Base-by-base conservation (phyloP, 768 basidiomycete species). In the Hirschioporus abietinus region DNA sequence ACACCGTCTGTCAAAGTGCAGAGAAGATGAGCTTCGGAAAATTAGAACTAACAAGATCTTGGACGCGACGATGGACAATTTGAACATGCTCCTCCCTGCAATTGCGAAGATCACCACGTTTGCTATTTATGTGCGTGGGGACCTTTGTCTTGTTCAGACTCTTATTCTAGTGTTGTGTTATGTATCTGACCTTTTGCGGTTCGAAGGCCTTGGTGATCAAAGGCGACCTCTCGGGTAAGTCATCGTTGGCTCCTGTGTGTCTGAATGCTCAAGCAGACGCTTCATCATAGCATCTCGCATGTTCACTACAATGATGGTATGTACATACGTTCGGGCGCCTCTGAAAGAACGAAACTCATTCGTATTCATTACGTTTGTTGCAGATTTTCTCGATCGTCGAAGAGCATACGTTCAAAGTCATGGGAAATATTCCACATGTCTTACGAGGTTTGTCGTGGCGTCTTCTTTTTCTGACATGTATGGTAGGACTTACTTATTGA, bases 71-170 rank as follows among this genome's bases (percentile, higher is more conserved):
- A 25, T 61, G 60, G 30, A 61, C 17, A 61, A 25, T 15, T 24
- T 34, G 25, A 61, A 61, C 30, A 15, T 15, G 15, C 24, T 61
- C 5, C 24, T 91, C 60, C 90, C 91, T 0, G 73, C 90, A 7
- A 42, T 84, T 0, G 86, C 84, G 30, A 92, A 91, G 90, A 71
- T 88, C 52, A 80, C 83, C 18, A 87, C 88, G 1, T 92, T 85
- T 70, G 79, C 82, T 1, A 79, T 84, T 9, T 91, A 87, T 67
- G 81, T 88, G 76, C 64, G 84, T 73, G 6, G 27, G 15, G 23
- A 1, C 12, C 12, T 52, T 6, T 15, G 7, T 20, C 7, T 23
- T 60, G 23, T 60, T 60, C 20, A 7, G 20, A 27, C 7, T 10
- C 7, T 60, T 7, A 7, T 23, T 7, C 7, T 60, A 27, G 10